Conservation (phyloP, 371 early-diverging fungal genomes). For the Saksenaea vasiformis region DNA sequence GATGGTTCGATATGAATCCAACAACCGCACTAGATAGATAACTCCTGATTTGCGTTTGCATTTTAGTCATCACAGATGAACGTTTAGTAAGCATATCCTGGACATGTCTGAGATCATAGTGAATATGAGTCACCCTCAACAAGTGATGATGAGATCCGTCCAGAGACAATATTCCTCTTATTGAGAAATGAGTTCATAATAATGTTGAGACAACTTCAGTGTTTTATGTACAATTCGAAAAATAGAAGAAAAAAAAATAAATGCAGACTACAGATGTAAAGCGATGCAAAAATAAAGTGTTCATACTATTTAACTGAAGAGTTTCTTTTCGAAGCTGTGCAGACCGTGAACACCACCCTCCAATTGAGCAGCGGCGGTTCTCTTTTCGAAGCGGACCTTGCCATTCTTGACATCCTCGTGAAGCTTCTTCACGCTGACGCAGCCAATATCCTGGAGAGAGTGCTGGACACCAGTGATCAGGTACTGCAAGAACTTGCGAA, state of each 20-base stretch:
- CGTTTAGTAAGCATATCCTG: too few relatives aligned
- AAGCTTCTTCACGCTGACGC: constrained; percentile 61
- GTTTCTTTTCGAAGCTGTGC: constrained; percentile 86
- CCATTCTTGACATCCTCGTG: constrained; percentile 70
- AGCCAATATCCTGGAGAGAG: constrained; percentile 96
- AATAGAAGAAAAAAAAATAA: not conserved
- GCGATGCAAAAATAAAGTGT: not conserved
- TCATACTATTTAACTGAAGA: constrained; percentile 58
- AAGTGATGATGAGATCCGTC: too few relatives aligned
- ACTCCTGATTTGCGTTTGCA: too few relatives aligned
- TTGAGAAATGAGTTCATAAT: too few relatives aligned
- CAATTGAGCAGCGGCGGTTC: constrained; percentile 92
- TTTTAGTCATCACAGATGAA: too few relatives aligned
- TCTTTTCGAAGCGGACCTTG: constrained; percentile 88
- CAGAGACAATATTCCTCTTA: too few relatives aligned
- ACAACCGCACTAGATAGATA: too few relatives aligned
- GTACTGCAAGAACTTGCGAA: constrained; percentile 90
- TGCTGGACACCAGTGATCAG: constrained; percentile 94
- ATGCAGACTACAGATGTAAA: not conserved
- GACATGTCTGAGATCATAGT: too few relatives aligned
- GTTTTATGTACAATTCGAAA: not conserved
- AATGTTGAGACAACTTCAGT: not conserved
- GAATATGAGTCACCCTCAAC: too few relatives aligned
- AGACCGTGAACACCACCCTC: constrained; percentile 97
- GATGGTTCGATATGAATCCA: too few relatives aligned